Base-by-base conservation (phyloP, 2,329 filamentous ascomycete genomes). In the Curvularia hawaiiensis region DNA sequence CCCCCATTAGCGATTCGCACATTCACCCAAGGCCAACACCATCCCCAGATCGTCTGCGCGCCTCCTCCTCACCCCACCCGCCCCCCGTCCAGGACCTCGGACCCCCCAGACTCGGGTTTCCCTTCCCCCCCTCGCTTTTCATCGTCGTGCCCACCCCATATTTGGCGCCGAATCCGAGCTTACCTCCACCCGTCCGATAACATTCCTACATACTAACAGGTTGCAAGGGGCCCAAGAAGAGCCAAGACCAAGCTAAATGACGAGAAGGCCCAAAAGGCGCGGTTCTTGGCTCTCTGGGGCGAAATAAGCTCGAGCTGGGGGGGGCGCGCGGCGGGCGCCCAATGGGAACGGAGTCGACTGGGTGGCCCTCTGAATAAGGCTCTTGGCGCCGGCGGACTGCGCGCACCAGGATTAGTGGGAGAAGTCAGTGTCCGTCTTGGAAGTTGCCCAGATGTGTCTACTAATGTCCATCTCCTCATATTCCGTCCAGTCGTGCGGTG, bases 361-460 rank as follows among this genome's bases (percentile, higher is more conserved):
- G 30, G 30, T 31, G 9, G 9, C 30, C 10, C 22, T 24, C 22
- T 31, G 30, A 2, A 2, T 31, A 31, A 31, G 10, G 18, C 28
- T 26, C 50, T 59, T 60, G 57, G 59, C 63, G 31, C 33, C 55
- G 57, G 61, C 59, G 48, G 39, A 51, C 33, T 41, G 16, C 33
- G 18, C 18, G 24, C 39, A 41, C 40, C 52, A 50, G 41, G 52
- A 66, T 63, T 66, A 54, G 63, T 66, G 63, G 63, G 58, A 44
- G 41, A 44, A 44, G 41, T 58, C 22, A 54, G 52, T 45, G 30
- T 56, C 59, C 63, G 63, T 65, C 63, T 65, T 64, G 63, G 61
- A 49, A 53, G 20, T 38, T 38, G 65, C 66, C 66, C 66, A 68
- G 66, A 35, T 7, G 30, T 31, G 9, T 30, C 28, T 12, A 31